Evolutionary conservation across 148 eudicot genomes (phyloP).

Genomic region (Selenicereus undatus): DNA sequence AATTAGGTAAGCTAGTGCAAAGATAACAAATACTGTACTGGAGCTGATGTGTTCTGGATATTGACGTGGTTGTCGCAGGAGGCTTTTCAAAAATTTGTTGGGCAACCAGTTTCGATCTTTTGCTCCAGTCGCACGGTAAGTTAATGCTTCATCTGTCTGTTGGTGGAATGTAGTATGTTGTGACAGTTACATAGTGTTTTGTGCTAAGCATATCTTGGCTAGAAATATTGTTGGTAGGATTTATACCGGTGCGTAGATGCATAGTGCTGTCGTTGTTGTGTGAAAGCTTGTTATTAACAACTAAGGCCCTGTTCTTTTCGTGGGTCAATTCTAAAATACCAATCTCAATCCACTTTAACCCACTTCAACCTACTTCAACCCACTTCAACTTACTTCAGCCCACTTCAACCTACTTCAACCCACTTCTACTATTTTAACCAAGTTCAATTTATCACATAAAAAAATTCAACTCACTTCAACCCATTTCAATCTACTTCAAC

Average conservation of each 20-base stretch:
- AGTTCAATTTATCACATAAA: too few species aligned
- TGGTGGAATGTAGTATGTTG: not conserved
- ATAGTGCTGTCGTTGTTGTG: not conserved
- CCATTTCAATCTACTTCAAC: too few species aligned
- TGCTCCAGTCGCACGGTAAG: conserved; percentile 96
- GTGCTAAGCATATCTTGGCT: not conserved
- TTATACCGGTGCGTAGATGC: too few species aligned
- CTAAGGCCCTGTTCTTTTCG: too few species aligned
- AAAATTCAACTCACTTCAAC: too few species aligned
- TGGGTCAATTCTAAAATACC: too few species aligned
- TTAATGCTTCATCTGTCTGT: conserved; percentile 7
- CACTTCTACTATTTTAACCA: too few species aligned
- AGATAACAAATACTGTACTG: not conserved
- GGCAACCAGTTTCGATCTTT: conserved; percentile 77
- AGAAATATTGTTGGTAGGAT: not conserved
- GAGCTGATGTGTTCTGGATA: not conserved
- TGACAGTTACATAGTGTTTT: not conserved
- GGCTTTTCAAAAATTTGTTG: conserved; percentile 84
- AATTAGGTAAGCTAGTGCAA: not conserved
- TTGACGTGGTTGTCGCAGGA: conserved; percentile 45
- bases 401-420: too few species aligned
- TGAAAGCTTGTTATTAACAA: not conserved
- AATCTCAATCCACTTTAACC: too few species aligned
- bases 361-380: too few species aligned
- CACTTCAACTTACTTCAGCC: too few species aligned